Evolutionary conservation across 352 stramenopile genomes (phyloP).

Genomic region (Globisporangium iwayamae): DNA sequence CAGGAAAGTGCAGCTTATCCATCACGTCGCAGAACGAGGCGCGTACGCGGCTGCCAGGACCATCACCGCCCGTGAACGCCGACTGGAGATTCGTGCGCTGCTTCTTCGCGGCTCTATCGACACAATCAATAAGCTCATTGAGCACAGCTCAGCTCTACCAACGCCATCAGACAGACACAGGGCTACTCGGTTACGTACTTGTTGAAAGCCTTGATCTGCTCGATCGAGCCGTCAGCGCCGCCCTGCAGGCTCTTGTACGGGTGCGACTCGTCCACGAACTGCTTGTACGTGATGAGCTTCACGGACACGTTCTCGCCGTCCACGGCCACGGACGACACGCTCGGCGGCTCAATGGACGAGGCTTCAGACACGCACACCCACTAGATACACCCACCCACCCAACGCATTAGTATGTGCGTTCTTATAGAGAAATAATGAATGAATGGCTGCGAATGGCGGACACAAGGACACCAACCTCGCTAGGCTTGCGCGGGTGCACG

Average conservation of each 20-base stretch:
- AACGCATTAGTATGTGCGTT: neutral
- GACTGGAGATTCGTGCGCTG: slow-evolving; percentile 74
- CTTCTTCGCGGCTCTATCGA: slow-evolving; percentile 55
- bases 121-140: neutral
- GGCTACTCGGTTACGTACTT: slow-evolving; percentile 23
- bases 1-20: slow-evolving; percentile 67
- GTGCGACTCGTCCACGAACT: slow-evolving; percentile 71
- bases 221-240: slow-evolving; percentile 24
- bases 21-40: slow-evolving; percentile 70
- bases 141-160: neutral
- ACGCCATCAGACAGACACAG: neutral
- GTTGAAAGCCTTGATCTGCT: slow-evolving; percentile 71
- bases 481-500: slow-evolving; percentile 25
- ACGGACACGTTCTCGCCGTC: slow-evolving; percentile 6
- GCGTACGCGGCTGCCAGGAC: slow-evolving; percentile 39
- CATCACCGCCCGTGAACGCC: slow-evolving; percentile 54
- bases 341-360: slow-evolving; percentile 43
- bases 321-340: slow-evolving; percentile 7
- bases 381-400: slow-evolving; percentile 5
- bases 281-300: slow-evolving; percentile 72
- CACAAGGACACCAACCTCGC: slow-evolving; percentile 15
- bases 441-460: too few species aligned
- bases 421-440: neutral
- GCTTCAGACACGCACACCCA: slow-evolving; percentile 63
- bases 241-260: slow-evolving; percentile 57